Base-by-base conservation (phyloP, 352 stramenopile genomes). In the Pythium angustatum region DNA sequence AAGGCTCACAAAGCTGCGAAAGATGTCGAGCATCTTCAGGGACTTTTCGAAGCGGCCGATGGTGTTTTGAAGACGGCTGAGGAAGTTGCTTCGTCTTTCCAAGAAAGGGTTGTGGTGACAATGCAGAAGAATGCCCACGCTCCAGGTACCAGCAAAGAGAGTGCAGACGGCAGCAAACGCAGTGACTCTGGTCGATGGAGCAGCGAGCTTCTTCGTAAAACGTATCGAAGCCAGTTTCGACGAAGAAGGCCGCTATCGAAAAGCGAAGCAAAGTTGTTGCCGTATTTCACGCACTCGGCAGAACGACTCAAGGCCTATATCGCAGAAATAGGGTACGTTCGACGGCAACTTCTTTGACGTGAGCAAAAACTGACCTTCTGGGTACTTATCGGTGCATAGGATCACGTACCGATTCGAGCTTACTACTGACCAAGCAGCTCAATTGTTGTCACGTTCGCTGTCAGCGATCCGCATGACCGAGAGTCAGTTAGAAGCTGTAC, bases 101-200 rank as follows among this genome's bases (percentile, higher is more conserved):
- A 90, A 49, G 82, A 93, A 41, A 72, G 78, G 12, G 72, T 90
- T 0, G 57, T 86, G 44, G 36, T 93, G 26, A 90, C 88, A 58
- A 88, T 93, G 75, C 84, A 93, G 43, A 65, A 68, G 28, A 64
- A 64, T 6, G 30, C 40, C 19, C 26, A 44, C 4, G 11, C 8
- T 21, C 31, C 19, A 17, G 34, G 11, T 3, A 45, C 50, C 8
- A 28, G 28, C 1, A 33, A 48, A 64, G 44, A 38, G 9, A 5
- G 57, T 43, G 36, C 45, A 22, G 34, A 64, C 12, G 17, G 50
- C 3, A 33, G 45, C 28, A 36, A 47, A 26, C n/a, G 43, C 34
- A 44, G 43, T 31, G 33, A 36, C 11, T 43, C 47, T 24, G 43
- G 63, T 14, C 66, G 77, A 14, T 91, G 84, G 84, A 43, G 67